A percentile compares a stretch with the other conserved stretches of the same genome.
Conservation (phyloP, 805 yeast genomes). For the Torulaspora gathmanii region DNA sequence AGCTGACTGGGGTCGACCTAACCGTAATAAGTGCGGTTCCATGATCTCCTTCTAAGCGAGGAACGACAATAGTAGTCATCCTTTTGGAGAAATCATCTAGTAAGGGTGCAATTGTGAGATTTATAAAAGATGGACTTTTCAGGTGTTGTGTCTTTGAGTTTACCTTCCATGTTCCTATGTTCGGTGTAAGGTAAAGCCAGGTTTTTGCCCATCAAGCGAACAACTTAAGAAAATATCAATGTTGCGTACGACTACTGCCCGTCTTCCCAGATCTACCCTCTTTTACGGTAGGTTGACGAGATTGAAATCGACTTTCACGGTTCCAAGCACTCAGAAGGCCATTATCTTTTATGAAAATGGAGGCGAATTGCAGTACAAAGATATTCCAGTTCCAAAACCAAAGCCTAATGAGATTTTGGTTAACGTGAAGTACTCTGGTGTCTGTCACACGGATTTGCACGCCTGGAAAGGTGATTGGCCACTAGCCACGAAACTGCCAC, state of each 20-base stretch:
- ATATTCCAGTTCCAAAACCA: slow-evolving; percentile 54
- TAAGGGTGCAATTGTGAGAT: background rate
- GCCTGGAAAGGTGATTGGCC: slow-evolving; percentile 73
- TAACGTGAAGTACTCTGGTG: slow-evolving; percentile 60
- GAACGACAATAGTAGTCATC: background rate
- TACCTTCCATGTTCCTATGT: background rate
- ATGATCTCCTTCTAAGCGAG: background rate
- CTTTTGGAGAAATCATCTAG: background rate
- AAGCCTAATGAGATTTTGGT: slow-evolving; percentile 52
- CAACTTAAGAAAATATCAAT: slow-evolving; percentile 2
- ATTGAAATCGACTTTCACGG: slow-evolving; percentile 23
- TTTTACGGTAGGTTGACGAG: slow-evolving; percentile 17
- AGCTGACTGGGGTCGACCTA: background rate
- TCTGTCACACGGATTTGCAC: slow-evolving; percentile 61
- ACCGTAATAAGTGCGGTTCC: background rate
- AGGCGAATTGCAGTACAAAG: slow-evolving; percentile 47
- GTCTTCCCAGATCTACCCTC: background rate
- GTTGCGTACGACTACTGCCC: slow-evolving; percentile 14
- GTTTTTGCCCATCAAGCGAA: background rate
- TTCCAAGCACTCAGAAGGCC: slow-evolving; percentile 51
- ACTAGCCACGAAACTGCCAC: slow-evolving; percentile 49
- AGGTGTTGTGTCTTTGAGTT: background rate
- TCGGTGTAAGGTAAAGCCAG: too few species aligned
- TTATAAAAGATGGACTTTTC: background rate
- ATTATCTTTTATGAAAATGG: slow-evolving; percentile 48